A percentile compares a stretch with the other conserved stretches of the same genome.
Conservation (phyloP, 2,329 filamentous ascomycete species). For the Trichoderma harzianum region DNA sequence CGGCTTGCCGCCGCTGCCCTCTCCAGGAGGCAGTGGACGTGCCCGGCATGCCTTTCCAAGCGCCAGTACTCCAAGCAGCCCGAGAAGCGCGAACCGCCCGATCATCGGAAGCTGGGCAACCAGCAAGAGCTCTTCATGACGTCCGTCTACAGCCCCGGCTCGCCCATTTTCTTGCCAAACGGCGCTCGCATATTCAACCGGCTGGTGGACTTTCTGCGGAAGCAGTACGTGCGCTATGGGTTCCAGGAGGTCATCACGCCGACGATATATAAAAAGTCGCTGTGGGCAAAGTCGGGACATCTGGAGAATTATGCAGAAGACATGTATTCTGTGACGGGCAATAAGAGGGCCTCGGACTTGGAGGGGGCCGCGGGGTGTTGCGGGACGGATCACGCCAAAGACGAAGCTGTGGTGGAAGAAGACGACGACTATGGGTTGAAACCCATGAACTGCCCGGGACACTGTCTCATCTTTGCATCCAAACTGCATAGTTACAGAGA, state of each 20-base stretch:
- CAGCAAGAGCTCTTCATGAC: constrained; percentile 76
- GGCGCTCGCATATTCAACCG: constrained; percentile 82
- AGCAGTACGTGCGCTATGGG: constrained; percentile 79
- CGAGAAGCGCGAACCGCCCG: constrained; percentile 38
- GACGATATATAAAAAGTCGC: constrained; percentile 82
- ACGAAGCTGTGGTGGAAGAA: constrained; percentile 55
- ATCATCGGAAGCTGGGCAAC: constrained; percentile 59
- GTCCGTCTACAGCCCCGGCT: constrained; percentile 77
- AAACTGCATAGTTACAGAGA: constrained; percentile 73
- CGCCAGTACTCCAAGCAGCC: constrained; percentile 32
- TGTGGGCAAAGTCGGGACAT: constrained; percentile 84
- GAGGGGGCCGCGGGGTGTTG: constrained; percentile 28
- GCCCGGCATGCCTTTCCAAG: constrained; percentile 30
- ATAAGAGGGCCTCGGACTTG: constrained; percentile 27
- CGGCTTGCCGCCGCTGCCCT: constrained; percentile 22
- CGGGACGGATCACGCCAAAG: constrained; percentile 28
- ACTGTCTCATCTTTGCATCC: constrained; percentile 78
- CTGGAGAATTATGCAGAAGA: constrained; percentile 88
- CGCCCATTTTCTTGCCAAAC: constrained; percentile 78
- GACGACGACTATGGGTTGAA: constrained; percentile 80
- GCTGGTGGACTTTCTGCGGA: constrained; percentile 74
- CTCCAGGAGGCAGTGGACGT: constrained; percentile 30
- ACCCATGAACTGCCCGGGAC: constrained; percentile 90
- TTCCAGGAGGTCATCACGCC: constrained; percentile 88
- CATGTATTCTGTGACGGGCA: constrained; percentile 78